Evolutionary conservation across 2,329 filamentous ascomycete species (phyloP).

Genomic region (Cercospora nicotianae): DNA sequence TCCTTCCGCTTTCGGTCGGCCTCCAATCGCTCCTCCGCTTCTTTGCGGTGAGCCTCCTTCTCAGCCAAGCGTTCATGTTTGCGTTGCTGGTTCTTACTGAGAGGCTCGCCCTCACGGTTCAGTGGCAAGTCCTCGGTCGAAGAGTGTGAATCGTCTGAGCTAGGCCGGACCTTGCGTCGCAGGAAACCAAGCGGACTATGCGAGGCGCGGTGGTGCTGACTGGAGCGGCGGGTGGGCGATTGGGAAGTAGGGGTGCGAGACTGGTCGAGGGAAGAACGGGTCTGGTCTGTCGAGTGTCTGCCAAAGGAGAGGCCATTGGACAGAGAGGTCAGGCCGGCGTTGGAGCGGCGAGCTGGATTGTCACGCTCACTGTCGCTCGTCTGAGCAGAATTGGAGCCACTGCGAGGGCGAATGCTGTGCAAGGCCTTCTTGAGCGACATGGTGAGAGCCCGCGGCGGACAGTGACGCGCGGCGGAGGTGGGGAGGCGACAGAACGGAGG

Average conservation of each 20-base stretch:
- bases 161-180: conserved; percentile 33
- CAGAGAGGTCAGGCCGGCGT: conserved; percentile 31
- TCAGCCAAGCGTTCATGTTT: conserved; percentile 50
- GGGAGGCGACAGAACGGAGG: not conserved
- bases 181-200: conserved; percentile 39
- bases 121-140: conserved; percentile 44
- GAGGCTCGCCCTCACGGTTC: conserved; percentile 52
- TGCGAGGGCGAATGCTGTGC: conserved; percentile 44
- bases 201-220: conserved; percentile 33
- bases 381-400: conserved; percentile 30
- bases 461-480: not conserved
- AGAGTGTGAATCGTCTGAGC: conserved; percentile 38
- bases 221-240: conserved; percentile 29
- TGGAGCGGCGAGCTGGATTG: conserved; percentile 21
- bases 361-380: conserved; percentile 28
- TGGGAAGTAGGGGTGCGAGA: conserved; percentile 15
- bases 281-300: conserved; percentile 24
- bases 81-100: conserved; percentile 52
- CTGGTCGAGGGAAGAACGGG: conserved; percentile 23
- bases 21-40: conserved; percentile 46
- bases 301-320: conserved; percentile 30
- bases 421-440: conserved; percentile 51
- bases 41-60: conserved; percentile 47
- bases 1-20: conserved; percentile 51
- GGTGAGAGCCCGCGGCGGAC: not conserved